phyloP scores from a whole-genome alignment of 495 filamentous ascomycete species.

The Staphylotrichum tortipilum region DNA sequence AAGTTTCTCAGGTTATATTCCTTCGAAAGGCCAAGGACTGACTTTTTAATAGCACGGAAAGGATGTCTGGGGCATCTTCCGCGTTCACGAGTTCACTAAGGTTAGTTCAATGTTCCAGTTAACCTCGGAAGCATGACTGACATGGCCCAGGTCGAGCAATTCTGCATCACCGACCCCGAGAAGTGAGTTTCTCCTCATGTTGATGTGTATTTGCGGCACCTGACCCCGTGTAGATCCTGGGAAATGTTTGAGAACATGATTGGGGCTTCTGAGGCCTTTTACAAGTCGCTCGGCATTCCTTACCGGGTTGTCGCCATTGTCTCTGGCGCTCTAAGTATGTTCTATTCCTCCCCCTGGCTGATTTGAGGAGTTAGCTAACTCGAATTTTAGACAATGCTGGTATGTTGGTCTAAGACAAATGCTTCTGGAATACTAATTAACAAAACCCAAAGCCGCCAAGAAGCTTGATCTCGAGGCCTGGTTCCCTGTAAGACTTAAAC shows the following conservation, averaged over 20 bases:
- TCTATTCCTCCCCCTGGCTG: not conserved
- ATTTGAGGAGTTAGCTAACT: not conserved
- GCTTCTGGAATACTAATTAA: slow-evolving; percentile 22
- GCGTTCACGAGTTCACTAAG: slow-evolving; percentile 98
- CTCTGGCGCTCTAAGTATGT: slow-evolving; percentile 68
- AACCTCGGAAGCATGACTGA: not conserved
- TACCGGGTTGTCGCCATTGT: slow-evolving; percentile 90
- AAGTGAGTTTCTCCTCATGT: slow-evolving; percentile 30
- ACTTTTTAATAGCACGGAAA: slow-evolving; percentile 57
- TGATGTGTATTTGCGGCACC: not conserved
- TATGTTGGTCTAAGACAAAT: not conserved
- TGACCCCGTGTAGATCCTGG: slow-evolving; percentile 51
- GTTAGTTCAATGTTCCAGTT: slow-evolving; percentile 22
- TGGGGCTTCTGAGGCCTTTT: slow-evolving; percentile 81
- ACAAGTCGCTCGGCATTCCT: slow-evolving; percentile 77
- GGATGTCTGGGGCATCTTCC: slow-evolving; percentile 97
- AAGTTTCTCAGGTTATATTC: not conserved
- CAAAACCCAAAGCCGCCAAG: slow-evolving; percentile 62
- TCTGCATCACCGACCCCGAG: slow-evolving; percentile 87
- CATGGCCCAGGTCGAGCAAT: slow-evolving; percentile 67
- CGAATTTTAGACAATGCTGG: slow-evolving; percentile 17
- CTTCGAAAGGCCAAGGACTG: not conserved
- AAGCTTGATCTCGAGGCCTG: slow-evolving; percentile 96
- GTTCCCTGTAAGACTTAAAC: slow-evolving; percentile 60
- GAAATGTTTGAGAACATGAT: slow-evolving; percentile 92